These are phyloP conservation scores for Acer saccharum DNA, from an alignment of 345 rosid genomes.

Conservation along the genomic window DNA sequence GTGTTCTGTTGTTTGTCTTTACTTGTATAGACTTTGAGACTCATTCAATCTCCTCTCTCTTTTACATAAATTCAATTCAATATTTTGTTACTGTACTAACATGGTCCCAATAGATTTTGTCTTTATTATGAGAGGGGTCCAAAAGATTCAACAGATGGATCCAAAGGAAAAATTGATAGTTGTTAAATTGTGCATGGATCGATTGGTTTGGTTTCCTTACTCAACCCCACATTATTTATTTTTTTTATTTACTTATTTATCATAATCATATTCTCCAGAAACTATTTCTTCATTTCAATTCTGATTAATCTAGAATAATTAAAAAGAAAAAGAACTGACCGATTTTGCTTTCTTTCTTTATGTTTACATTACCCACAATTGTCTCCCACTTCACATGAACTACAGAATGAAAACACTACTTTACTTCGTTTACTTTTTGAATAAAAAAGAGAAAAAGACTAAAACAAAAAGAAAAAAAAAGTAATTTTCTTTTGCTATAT, in stretches of 20 bases:
- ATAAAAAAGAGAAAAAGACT: not conserved
- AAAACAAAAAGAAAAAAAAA: too few relatives aligned
- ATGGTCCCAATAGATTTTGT: constrained; percentile 31
- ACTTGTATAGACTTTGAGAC: not conserved
- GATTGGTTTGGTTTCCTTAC: not conserved
- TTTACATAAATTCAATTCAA: not conserved
- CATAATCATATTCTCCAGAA: too few relatives aligned
- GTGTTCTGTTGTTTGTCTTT: constrained; percentile 13
- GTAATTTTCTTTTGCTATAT: not conserved
- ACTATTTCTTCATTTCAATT: too few relatives aligned
- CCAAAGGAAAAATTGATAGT: constrained; percentile 21
- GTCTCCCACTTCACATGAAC: not conserved
- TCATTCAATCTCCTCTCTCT: constrained; percentile 1
- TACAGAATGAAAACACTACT: not conserved
- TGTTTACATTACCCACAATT: not conserved
- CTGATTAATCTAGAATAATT: not conserved
- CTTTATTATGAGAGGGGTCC: constrained; percentile 1
- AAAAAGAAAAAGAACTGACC: not conserved
- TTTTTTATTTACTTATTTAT: not conserved
- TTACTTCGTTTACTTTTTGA: not conserved
- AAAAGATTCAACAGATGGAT: constrained; percentile 13
- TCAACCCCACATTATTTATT: not conserved
- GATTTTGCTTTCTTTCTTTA: not conserved
- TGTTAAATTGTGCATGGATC: not conserved
- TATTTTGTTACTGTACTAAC: not conserved